Evolutionary conservation across 2,329 filamentous ascomycete species (phyloP), one percentile per base, ranked within the genome.

Genomic region (Cladosporium sp.): DNA sequence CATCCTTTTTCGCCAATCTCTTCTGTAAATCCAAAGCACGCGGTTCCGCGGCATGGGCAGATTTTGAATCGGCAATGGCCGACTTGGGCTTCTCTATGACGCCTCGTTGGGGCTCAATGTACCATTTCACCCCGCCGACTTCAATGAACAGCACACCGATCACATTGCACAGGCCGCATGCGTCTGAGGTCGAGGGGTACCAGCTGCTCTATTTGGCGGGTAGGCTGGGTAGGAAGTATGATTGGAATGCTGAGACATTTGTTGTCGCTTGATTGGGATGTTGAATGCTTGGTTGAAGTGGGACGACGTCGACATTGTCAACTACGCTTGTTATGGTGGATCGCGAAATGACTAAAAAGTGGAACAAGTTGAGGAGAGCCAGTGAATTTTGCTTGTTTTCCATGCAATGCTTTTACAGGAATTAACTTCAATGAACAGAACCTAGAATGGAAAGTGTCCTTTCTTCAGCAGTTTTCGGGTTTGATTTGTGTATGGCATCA

Each of bases 101-200:
- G 24, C 56, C 56, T 4, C 56, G 50, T 11, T 37, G 38, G 24
- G 54, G 54, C 19, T 57, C 56, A 1, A 40, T 56, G 12, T 56
- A 40, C 49, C 47, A 45, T 7, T 56, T 56, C 51, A 34, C 51
- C 34, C 48, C 56, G 42, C 56, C 54, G 7, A 40, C 48, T 24
- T 51, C 51, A 20, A 53, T 53, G 44, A 19, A 34, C 13, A 11
- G 11, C 27, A 34, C 45, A 6, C 47, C 54, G 7, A 50, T 56
- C 15, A 56, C 49, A 37, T 15, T 56, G 7, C 56, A 57, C 45
- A 50, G 56, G 36, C 56, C 56, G 20, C 56, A 57, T 32, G 39
- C 36, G 41, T 54, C 55, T 24, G 54, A 56, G 20, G 56, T 56
- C 12, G 56, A 56, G 27, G 56, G 56, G 3, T 43, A 52, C 20